Base-by-base conservation (phyloP, 768 basidiomycete species). In the Termitomyces sp. region DNA sequence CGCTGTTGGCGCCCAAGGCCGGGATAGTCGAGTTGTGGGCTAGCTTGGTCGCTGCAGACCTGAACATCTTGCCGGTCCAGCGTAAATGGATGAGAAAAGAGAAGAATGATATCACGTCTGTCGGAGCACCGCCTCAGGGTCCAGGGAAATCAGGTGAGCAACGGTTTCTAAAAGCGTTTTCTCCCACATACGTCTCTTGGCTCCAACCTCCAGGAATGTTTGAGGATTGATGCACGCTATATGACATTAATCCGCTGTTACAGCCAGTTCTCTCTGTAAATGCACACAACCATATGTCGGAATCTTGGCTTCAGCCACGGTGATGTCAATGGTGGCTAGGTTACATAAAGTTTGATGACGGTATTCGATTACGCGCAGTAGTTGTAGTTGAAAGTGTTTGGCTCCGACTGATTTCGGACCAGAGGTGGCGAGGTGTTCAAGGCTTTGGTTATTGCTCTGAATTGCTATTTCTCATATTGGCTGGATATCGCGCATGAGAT, bases 21-120 rank as follows among this genome's bases (percentile, higher is more conserved):
- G 93, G 89, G 6, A 95, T 76, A 4, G 91, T 89, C 1, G 92
- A 87, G 68, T 93, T 94, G 72, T 96, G 94, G 2, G 94, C 94
- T 70, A 96, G 82, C 73, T 87, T 92, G 40, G 87, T 84, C 65
- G 89, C 88, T 35, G 87, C 88, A 16, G 78, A 79, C 74, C 80
- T 88, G 79, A 93, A 90, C 91, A 93, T 93, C 32, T 53, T 20
- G 47, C 32, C 6, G 18, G 30, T 50, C 38, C 32, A 33, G 18
- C 18, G 48, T 41, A 28, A 38, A 50, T 48, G 47, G 16, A 50
- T 20, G 40, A 26, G n/a, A 50, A 49, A n/a, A 18, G 43, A 9
- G n/a, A 33, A 57, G 26, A 32, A 26, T 18, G 38, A 14, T 50
- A 4, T 0, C 10, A 1, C 3, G 23, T 36, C n/a, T 36, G 16